Evolutionary conservation across 441 rosid genomes (phyloP).

Genomic region (Hura crepitans): DNA sequence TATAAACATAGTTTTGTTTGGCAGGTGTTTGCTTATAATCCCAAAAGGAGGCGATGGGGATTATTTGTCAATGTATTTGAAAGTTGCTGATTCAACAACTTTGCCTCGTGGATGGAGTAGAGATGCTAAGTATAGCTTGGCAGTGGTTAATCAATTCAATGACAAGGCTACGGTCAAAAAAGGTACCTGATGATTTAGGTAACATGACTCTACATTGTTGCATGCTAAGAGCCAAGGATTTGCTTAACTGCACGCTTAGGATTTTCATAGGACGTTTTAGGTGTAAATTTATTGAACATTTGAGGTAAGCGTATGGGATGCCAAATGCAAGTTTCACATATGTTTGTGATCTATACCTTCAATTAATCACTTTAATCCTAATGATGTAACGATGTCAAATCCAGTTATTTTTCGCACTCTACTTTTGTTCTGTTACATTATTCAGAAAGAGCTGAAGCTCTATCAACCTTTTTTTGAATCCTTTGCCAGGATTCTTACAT

Average conservation of each 20-base stretch:
- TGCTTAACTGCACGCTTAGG: too few species aligned
- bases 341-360: too few species aligned
- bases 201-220: neutral
- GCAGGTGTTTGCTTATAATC: conserved; percentile 7
- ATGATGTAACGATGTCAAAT: too few species aligned
- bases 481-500: neutral
- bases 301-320: too few species aligned
- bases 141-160: conserved; percentile 9
- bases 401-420: neutral
- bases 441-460: neutral
- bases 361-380: too few species aligned
- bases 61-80: conserved; percentile 11
- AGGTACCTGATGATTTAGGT: neutral
- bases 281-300: neutral
- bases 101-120: conserved; percentile 14
- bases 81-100: neutral
- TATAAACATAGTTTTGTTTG: neutral
- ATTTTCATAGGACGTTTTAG: neutral
- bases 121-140: conserved; percentile 6
- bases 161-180: neutral
- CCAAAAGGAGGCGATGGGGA: conserved; percentile 4
- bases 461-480: neutral
- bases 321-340: too few species aligned
- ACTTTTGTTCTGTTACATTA: neutral
- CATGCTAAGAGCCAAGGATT: neutral